Percentiles rank a stretch among this genome's conserved stretches.
Conservation (phyloP, 305 asterid species). For the Fraxinus dipetala region DNA sequence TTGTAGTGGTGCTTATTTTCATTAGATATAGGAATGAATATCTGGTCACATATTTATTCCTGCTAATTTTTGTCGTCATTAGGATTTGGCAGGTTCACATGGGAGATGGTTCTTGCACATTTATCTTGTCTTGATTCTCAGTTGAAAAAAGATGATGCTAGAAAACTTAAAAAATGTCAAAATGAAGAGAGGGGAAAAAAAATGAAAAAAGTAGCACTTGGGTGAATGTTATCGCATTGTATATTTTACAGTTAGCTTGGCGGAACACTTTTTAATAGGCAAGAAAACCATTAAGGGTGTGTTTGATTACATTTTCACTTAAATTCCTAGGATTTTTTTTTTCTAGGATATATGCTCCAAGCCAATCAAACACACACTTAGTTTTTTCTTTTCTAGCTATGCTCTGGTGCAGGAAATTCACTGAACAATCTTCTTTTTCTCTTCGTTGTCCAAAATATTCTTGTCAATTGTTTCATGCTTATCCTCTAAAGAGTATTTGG, state of each 20-base stretch:
- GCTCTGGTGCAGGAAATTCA: neutral
- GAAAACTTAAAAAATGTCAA: neutral
- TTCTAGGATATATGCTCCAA: too few species aligned
- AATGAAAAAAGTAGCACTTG: neutral
- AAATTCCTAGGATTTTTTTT: too few species aligned
- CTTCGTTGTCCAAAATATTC: neutral
- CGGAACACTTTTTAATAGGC: neutral
- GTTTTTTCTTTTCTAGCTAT: neutral
- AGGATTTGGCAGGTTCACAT: conserved; percentile 24
- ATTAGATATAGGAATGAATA: neutral
- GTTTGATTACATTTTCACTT: too few species aligned
- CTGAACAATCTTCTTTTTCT: neutral
- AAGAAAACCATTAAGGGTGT: neutral
- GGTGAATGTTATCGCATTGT: neutral
- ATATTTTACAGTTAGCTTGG: neutral
- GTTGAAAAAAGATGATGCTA: neutral
- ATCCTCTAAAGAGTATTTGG: neutral
- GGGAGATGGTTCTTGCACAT: conserved; percentile 25
- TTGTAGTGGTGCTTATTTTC: conserved; percentile 8
- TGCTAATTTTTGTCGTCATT: neutral
- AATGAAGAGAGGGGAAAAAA: neutral
- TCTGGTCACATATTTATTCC: conserved; percentile 13
- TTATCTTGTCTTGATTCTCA: conserved; percentile 2
- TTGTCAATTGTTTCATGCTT: neutral
- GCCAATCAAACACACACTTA: too few species aligned